These are phyloP conservation scores for Lipomyces japonicus DNA, from an alignment of 805 yeast genomes.

Conservation along the genomic window DNA sequence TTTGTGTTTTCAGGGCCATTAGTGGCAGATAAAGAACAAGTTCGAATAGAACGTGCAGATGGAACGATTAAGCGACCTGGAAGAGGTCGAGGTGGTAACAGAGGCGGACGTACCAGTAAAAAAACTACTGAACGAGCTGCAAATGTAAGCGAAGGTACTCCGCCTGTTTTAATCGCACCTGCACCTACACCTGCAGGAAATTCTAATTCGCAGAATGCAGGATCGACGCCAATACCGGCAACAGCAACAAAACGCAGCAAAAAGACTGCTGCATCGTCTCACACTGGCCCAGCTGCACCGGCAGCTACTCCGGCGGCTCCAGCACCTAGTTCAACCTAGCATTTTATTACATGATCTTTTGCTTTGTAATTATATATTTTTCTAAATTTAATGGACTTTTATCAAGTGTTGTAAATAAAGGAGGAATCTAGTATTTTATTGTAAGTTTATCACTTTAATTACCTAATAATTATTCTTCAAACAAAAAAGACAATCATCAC, in stretches of 20 bases:
- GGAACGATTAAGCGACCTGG: constrained; percentile 40
- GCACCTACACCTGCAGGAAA: constrained; percentile 1
- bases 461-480: too few relatives aligned
- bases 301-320: too few relatives aligned
- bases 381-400: too few relatives aligned
- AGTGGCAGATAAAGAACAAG: constrained; percentile 55
- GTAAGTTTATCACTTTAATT: too few relatives aligned
- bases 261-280: constrained; percentile 16
- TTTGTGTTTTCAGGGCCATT: constrained; percentile 93
- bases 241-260: neutral
- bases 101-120: constrained; percentile 12
- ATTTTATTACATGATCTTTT: too few relatives aligned
- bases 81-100: constrained; percentile 21
- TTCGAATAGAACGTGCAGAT: constrained; percentile 46
- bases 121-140: constrained; percentile 4
- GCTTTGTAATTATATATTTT: too few relatives aligned
- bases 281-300: constrained; percentile 1
- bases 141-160: constrained; percentile 4
- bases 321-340: too few relatives aligned
- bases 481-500: too few relatives aligned
- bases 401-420: too few relatives aligned
- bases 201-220: too few relatives aligned
- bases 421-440: too few relatives aligned
- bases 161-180: constrained; percentile 5
- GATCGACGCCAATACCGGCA: constrained; percentile 5